phyloP scores from a whole-genome alignment of 768 basidiomycete genomes.

The Auricularia cornea region DNA sequence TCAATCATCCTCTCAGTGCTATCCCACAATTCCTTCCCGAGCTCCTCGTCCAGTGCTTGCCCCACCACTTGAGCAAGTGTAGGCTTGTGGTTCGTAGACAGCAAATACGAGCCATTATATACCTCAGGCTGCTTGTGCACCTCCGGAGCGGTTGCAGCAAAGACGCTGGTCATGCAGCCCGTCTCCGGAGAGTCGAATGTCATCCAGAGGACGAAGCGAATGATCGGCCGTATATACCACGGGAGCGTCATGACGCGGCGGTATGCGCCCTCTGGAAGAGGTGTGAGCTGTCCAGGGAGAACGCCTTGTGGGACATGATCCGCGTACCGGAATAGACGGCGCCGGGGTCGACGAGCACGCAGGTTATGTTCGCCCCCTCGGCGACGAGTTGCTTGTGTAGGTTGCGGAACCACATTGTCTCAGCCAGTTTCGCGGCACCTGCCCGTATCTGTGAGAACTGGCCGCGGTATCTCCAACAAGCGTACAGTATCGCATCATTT shows the following conservation, averaged over 20 bases:
- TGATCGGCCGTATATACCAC: constrained; percentile 9
- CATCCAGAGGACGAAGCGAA: constrained; percentile 14
- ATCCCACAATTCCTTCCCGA: constrained; percentile 23
- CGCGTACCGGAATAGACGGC: background rate
- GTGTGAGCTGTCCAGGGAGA: background rate
- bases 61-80: background rate
- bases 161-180: constrained; percentile 21
- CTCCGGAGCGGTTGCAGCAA: constrained; percentile 23
- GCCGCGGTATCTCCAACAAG: background rate
- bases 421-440: background rate
- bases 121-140: constrained; percentile 14
- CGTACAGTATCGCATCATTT: background rate
- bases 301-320: background rate
- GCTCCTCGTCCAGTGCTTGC: constrained; percentile 13
- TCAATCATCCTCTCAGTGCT: constrained; percentile 19
- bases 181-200: constrained; percentile 13
- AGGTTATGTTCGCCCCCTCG: background rate
- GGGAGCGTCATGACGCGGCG: background rate
- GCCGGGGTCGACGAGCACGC: background rate
- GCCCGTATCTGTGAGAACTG: background rate
- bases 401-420: background rate
- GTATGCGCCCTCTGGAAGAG: background rate
- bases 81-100: constrained; percentile 14
- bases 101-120: constrained; percentile 26
- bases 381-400: background rate